Base-by-base conservation (phyloP, 202 grass and related monocot genomes). In the Setaria viridis region DNA sequence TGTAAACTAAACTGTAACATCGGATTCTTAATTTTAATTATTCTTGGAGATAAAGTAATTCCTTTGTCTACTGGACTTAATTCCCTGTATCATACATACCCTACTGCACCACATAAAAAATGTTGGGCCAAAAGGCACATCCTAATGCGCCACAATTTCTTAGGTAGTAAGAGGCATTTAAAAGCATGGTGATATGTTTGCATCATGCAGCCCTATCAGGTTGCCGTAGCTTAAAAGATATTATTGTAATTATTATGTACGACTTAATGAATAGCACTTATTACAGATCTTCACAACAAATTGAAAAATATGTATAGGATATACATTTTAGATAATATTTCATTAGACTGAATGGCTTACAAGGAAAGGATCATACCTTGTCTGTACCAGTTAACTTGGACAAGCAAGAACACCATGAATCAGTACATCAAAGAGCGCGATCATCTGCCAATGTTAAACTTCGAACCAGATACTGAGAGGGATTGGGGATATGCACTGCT, bases 1-100 rank as follows among this genome's bases (percentile, higher is more conserved):
- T 91, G 83, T 89, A 93, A 89, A 67, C 41, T 80, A 84, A 74
- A 72, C 20, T 78, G 72, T 80, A 79, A 29, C 68, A 48, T 54
- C 67, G 54, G 32, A 71, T 80, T 76, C 74, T 88, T 85, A 41
- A 77, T 74, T 84, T 7, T 76, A 9, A 69, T 78, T 85, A 53
- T 72, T 74, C 29, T 78, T 72, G 57, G 73, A 71, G 30, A 7
- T 50, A 80, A 80, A 70, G 21, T 56, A 77, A 47, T 56, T 77
- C 12, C 37, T 70, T 72, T 30, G 9, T 82, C 78, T 41, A 42
- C 47, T 72, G 62, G 64, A 86, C 47, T 42, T 54, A 72, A 77
- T 48, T 53, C 57, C 11, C 46, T 50, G 48, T 50, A 50, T 50
- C 45, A 57, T 9, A 57, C 25, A 78, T 67, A 29, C 21, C 17